A percentile compares a stretch with the other conserved stretches of the same genome.
Conservation (phyloP, 2,329 filamentous ascomycete genomes). For the Hypoxylon sp. region DNA sequence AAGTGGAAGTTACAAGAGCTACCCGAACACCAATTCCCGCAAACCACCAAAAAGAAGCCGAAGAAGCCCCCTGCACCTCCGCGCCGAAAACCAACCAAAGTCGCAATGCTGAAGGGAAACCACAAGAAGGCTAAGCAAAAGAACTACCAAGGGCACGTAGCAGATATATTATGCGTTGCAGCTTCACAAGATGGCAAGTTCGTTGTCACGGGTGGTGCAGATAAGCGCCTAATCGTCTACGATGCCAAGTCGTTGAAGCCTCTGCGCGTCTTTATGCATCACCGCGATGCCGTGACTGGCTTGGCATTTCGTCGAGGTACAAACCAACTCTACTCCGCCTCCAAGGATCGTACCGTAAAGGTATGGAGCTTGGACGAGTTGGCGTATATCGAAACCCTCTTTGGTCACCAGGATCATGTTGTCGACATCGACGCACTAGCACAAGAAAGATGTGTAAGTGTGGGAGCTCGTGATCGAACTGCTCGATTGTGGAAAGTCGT, state of each 20-base stretch:
- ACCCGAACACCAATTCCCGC: slow-evolving; percentile 71
- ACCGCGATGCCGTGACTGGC: slow-evolving; percentile 88
- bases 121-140: slow-evolving; percentile 72
- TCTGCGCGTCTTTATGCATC: slow-evolving; percentile 88
- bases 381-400: slow-evolving; percentile 90
- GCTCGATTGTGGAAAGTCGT: slow-evolving; percentile 96
- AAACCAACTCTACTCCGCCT: slow-evolving; percentile 93
- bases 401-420: slow-evolving; percentile 94
- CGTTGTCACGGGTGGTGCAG: slow-evolving; percentile 89
- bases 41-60: slow-evolving; percentile 71
- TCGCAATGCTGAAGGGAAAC: slow-evolving; percentile 75
- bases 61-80: slow-evolving; percentile 72
- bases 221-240: slow-evolving; percentile 90
- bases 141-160: slow-evolving; percentile 82
- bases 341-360: slow-evolving; percentile 93
- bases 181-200: slow-evolving; percentile 92
- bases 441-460: slow-evolving; percentile 90
- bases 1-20: slow-evolving; percentile 89
- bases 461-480: slow-evolving; percentile 91
- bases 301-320: slow-evolving; percentile 88
- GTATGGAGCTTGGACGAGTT: slow-evolving; percentile 94
- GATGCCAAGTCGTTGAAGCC: slow-evolving; percentile 84
- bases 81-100: slow-evolving; percentile 73
- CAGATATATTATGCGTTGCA: slow-evolving; percentile 84
- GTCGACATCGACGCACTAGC: slow-evolving; percentile 86